Conservation (phyloP, 1,139 yeast species). For the Zhuliangozyma blackwelliae region DNA sequence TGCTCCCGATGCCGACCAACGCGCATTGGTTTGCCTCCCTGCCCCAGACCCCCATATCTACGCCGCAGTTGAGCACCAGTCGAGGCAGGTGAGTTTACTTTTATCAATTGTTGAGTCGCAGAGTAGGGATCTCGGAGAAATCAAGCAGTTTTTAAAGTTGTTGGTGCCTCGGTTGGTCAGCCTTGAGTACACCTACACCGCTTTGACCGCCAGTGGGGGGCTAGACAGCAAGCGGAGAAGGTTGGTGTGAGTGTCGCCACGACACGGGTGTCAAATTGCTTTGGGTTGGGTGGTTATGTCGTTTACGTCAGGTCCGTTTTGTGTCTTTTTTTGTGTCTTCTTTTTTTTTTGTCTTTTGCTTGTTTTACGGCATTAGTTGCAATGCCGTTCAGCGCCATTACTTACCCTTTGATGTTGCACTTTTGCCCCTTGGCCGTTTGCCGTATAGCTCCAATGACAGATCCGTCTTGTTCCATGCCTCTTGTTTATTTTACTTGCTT, state of each 20-base stretch:
- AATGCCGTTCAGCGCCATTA: background rate
- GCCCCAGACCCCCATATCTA: background rate
- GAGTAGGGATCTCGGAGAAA: conserved; percentile 9
- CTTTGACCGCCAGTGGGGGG: background rate
- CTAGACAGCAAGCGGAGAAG: too few species aligned
- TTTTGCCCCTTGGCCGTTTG: background rate
- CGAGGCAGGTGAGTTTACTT: too few species aligned
- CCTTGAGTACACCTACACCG: conserved; percentile 12
- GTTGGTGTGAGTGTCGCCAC: too few species aligned
- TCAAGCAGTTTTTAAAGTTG: conserved; percentile 18
- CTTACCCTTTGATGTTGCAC: background rate
- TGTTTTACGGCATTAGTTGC: background rate
- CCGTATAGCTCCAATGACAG: too few species aligned
- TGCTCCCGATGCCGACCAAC: background rate
- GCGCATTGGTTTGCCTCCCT: too few species aligned
- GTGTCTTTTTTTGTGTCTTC: conserved; percentile 1
- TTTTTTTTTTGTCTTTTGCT: background rate
- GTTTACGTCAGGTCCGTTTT: too few species aligned
- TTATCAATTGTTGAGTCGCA: too few species aligned
- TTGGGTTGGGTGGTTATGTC: too few species aligned
- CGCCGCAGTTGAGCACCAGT: background rate
- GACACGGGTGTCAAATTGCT: too few species aligned
- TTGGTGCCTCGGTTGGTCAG: conserved; percentile 18
- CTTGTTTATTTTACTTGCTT: too few species aligned
- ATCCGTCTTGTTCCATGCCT: too few species aligned